Evolutionary conservation across 192 early-diverging fungal genomes (phyloP), one percentile per base, ranked within the genome.

Genomic region (Gonapodya sp.): DNA sequence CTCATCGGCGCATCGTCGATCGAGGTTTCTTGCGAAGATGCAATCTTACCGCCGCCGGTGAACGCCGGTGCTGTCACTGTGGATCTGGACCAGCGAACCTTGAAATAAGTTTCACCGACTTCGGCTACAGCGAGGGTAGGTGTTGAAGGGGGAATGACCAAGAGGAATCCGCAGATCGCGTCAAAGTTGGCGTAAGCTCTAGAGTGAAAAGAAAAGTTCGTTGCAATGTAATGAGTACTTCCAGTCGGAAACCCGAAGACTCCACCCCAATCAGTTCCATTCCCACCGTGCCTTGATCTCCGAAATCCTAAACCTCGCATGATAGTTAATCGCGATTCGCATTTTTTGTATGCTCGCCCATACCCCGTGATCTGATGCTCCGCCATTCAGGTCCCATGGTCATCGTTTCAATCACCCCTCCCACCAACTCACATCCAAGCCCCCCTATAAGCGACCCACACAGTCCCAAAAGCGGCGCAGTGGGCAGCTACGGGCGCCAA

Each of bases 401-500:
- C n/a, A n/a, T n/a, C n/a, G n/a, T n/a, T n/a, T n/a, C n/a, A n/a
- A n/a, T n/a, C n/a, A n/a, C n/a, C n/a, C n/a, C n/a, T n/a, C n/a
- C n/a, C n/a, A n/a, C n/a, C 8, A 64, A 64, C 46, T 64, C 46
- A 64, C 75, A 80, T n/a, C 18, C 79, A 82, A 2, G 36, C 31
- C 78, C 74, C 31, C 36, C 79, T 84, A 81, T 82, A 87, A 1
- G 80, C 32, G 35, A 78, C 35, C 72, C 83, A 87, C n/a, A 79
- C 73, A 24, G 80, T n/a, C 1, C 81, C 85, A 36, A 84, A 83
- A 0, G 78, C 79, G 1, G 81, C 78, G 79, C 86, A 87, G 79
- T 87, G 85, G 0, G 84, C 86, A 2, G 85, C 86, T 34, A 87
- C 73, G 0, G 84, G 83, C 35, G 78, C 31, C 80, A 87, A 33